These are phyloP conservation scores for Termitomyces bulborhizus DNA, from an alignment of 768 basidiomycete species.

Conservation along the genomic window DNA sequence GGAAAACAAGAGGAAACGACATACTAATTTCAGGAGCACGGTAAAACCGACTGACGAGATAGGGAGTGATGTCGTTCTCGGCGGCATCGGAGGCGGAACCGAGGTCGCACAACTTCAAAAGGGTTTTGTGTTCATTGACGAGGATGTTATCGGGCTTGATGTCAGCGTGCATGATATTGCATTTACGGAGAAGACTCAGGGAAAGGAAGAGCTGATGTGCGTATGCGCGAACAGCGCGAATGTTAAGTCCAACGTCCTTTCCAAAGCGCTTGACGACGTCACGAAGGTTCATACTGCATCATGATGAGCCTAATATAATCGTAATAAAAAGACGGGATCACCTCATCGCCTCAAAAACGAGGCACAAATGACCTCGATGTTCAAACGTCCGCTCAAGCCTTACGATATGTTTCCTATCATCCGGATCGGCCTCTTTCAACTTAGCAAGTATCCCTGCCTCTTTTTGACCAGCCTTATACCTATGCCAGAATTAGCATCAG, in stretches of 20 bases:
- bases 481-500: slow-evolving; percentile 21
- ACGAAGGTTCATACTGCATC: slow-evolving; percentile 87
- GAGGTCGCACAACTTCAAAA: slow-evolving; percentile 91
- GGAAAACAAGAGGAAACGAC: slow-evolving; percentile 19
- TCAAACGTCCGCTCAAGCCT: slow-evolving; percentile 94
- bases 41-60: slow-evolving; percentile 96
- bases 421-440: slow-evolving; percentile 83
- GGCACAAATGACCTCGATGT: slow-evolving; percentile 92
- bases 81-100: slow-evolving; percentile 95
- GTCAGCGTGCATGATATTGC: slow-evolving; percentile 95
- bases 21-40: slow-evolving; percentile 97
- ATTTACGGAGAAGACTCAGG: slow-evolving; percentile 77
- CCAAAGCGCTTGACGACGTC: slow-evolving; percentile 98
- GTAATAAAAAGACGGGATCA: slow-evolving; percentile 20
- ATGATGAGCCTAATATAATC: not conserved
- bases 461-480: slow-evolving; percentile 91
- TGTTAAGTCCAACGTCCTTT: slow-evolving; percentile 94
- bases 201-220: slow-evolving; percentile 93
- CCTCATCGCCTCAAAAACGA: slow-evolving; percentile 95
- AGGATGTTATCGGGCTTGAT: slow-evolving; percentile 98
- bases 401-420: slow-evolving; percentile 95
- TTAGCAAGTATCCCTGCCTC: slow-evolving; percentile 89
- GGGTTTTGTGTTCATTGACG: slow-evolving; percentile 91
- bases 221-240: slow-evolving; percentile 97
- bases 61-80: slow-evolving; percentile 97